These are phyloP conservation scores for Coriolopsis trogii DNA, from an alignment of 1,284 basidiomycete species.

Conservation along the genomic window DNA sequence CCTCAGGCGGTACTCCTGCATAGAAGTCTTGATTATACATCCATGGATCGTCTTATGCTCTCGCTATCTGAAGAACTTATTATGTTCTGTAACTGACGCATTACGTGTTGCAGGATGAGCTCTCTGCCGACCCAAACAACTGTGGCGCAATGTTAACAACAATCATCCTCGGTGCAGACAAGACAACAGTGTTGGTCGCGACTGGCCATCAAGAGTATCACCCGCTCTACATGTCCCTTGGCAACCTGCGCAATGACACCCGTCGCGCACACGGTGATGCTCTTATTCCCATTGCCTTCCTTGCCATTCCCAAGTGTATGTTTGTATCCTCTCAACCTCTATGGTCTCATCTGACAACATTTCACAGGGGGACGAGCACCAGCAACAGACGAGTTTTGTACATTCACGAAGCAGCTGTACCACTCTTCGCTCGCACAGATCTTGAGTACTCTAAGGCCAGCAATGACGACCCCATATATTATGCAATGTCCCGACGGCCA, in stretches of 20 bases:
- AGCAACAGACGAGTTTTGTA: conserved; percentile 1
- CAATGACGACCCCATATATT: conserved; percentile 10
- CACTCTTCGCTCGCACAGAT: conserved; percentile 9
- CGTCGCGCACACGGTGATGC: background rate
- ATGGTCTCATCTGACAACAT: background rate
- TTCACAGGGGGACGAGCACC: background rate
- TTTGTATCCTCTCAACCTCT: background rate
- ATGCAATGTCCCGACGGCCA: conserved; percentile 10
- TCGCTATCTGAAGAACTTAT: background rate
- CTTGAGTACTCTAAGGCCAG: background rate
- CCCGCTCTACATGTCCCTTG: background rate
- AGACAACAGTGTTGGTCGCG: background rate
- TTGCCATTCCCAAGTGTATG: background rate
- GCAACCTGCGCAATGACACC: background rate
- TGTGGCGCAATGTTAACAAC: background rate
- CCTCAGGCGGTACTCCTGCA: too few relatives aligned
- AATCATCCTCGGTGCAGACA: background rate
- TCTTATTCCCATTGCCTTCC: background rate
- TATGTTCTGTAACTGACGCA: too few relatives aligned
- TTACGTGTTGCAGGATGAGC: background rate
- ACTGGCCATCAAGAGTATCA: background rate
- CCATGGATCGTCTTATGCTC: too few relatives aligned
- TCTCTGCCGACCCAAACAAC: background rate
- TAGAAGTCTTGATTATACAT: too few relatives aligned
- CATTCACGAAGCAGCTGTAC: conserved; percentile 13